Evolutionary conservation across 768 basidiomycete genomes (phyloP), one percentile per base, ranked within the genome.

Genomic region (Lactarius vividus): DNA sequence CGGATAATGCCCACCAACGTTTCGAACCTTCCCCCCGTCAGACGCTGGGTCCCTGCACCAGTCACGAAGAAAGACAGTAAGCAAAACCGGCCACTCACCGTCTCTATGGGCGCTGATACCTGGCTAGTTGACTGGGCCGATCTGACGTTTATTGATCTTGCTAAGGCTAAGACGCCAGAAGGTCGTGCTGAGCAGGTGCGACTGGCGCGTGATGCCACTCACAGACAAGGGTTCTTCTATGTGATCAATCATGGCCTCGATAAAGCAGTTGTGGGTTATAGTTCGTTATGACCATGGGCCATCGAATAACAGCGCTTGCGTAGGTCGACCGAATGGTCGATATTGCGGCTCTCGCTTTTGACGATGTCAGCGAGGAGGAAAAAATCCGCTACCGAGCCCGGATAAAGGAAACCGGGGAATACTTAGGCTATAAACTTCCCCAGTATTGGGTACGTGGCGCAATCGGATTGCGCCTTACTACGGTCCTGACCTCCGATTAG

Each of bases 401-500:
- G 42, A 75, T 77, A 57, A 75, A 81, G 67, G 72, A 76, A 60
- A 79, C 76, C 0, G 83, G 83, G 2, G 81, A 80, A 0, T 85
- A 83, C 65, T 80, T 83, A 59, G 85, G 85, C 0, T 86, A 85
- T 68, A 86, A 86, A 67, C 78, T 77, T 7, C 79, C 80, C 11
- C 77, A 82, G 63, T 82, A 81, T 59, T 87, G 84, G 84, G 85
- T 84, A 68, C 9, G 75, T 70, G 1, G 26, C 10, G 23, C 40
- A 11, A 26, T 46, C n/a, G 3, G 42, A 55, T 28, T 39, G 58
- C 6, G 15, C 10, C 20, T 6, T 16, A 13, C 31, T 9, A 26
- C 11, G 13, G 23, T 26, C 49, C 40, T 56, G 59, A 62, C 40
- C 11, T 18, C 54, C n/a, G 16, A 18, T 26, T 10, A 89, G 87